Evolutionary conservation across 2,329 filamentous ascomycete species (phyloP).

Genomic region (Drechslerella coelobrocha): DNA sequence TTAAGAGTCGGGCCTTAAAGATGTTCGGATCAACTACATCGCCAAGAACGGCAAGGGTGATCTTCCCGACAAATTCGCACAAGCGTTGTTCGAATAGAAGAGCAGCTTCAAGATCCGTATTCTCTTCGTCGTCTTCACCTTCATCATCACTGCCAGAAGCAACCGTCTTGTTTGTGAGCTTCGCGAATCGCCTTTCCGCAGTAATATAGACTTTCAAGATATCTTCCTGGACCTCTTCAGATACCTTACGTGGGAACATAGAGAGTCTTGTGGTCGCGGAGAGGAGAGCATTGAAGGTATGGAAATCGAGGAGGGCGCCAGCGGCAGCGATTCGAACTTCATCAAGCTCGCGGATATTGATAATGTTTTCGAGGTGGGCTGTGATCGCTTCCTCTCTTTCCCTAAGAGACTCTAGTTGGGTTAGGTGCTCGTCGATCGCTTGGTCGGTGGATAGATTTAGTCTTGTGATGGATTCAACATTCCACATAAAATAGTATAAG

Average conservation of each 20-base stretch:
- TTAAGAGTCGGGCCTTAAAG: slow-evolving; percentile 73
- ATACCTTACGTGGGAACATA: slow-evolving; percentile 69
- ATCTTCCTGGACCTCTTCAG: slow-evolving; percentile 68
- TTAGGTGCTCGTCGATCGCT: slow-evolving; percentile 64
- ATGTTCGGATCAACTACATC: slow-evolving; percentile 73
- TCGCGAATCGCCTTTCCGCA: slow-evolving; percentile 79
- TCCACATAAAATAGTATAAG: slow-evolving; percentile 96
- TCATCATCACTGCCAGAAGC: slow-evolving; percentile 47
- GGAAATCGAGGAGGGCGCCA: slow-evolving; percentile 79
- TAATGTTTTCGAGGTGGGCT: slow-evolving; percentile 57
- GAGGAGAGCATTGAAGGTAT: slow-evolving; percentile 75
- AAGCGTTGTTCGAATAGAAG: slow-evolving; percentile 76
- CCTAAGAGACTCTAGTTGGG: slow-evolving; percentile 35
- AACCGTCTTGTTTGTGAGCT: slow-evolving; percentile 66
- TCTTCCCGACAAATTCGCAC: slow-evolving; percentile 83
- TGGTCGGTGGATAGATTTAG: slow-evolving; percentile 66
- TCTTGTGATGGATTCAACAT: slow-evolving; percentile 68
- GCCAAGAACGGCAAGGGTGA: slow-evolving; percentile 79
- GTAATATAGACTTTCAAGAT: slow-evolving; percentile 79
- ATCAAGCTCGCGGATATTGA: slow-evolving; percentile 71
- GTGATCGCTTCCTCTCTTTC: slow-evolving; percentile 56
- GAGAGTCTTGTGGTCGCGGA: slow-evolving; percentile 64
- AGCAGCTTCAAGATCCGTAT: slow-evolving; percentile 31
- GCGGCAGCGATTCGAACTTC: slow-evolving; percentile 78
- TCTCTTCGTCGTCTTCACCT: slow-evolving; percentile 28